Conservation (phyloP, 1,139 yeast species). For the Blastobotrys serpentis region DNA sequence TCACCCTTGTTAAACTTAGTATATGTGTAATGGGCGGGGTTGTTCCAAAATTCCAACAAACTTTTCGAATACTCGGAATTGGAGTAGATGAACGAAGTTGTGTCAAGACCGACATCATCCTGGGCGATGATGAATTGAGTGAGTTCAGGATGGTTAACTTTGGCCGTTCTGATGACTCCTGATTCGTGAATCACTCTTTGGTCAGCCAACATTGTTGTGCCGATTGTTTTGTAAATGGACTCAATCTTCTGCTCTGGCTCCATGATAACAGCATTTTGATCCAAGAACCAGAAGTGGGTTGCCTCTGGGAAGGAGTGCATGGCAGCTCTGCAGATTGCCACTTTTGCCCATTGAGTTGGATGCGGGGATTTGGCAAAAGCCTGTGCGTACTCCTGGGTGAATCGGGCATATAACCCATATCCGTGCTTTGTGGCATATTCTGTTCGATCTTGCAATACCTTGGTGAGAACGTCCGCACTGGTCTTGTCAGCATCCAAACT, state of each 20-base stretch:
- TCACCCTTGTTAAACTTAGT: slow-evolving; percentile 55
- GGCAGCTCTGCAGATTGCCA: slow-evolving; percentile 69
- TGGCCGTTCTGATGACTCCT: slow-evolving; percentile 70
- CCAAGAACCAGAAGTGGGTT: slow-evolving; percentile 81
- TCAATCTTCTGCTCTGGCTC: slow-evolving; percentile 57
- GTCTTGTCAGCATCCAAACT: slow-evolving; percentile 73
- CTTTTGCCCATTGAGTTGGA: slow-evolving; percentile 54
- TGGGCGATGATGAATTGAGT: slow-evolving; percentile 67
- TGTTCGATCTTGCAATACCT: slow-evolving; percentile 75
- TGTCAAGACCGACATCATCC: slow-evolving; percentile 56
- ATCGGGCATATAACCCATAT: slow-evolving; percentile 76
- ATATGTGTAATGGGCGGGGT: slow-evolving; percentile 65
- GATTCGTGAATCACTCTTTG: slow-evolving; percentile 67
- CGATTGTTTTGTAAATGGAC: slow-evolving; percentile 56
- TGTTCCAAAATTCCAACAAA: slow-evolving; percentile 73
- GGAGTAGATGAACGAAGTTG: slow-evolving; percentile 65
- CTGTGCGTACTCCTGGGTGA: slow-evolving; percentile 63
- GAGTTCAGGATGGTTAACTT: slow-evolving; percentile 52
- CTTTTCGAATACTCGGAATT: slow-evolving; percentile 65
- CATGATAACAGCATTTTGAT: slow-evolving; percentile 62
- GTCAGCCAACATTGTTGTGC: slow-evolving; percentile 59
- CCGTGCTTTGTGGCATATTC: slow-evolving; percentile 75
- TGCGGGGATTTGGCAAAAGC: slow-evolving; percentile 15
- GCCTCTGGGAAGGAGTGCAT: slow-evolving; percentile 84
- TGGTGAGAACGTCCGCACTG: slow-evolving; percentile 56